Conservation (phyloP, 2,329 filamentous ascomycete species). For the Zalaria obscura region DNA sequence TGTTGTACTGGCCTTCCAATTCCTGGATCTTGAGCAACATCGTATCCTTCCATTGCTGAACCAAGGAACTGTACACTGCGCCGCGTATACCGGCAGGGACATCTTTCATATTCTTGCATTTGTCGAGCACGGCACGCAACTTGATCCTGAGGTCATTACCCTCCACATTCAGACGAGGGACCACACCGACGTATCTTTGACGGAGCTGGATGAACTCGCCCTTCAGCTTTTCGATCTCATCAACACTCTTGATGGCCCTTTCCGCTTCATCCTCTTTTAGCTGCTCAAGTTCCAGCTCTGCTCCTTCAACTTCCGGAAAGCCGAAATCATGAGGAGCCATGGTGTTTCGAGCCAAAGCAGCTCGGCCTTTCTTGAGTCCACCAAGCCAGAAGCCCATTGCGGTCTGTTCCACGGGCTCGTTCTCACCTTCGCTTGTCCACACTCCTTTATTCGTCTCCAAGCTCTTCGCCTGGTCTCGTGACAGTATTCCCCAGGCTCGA, state of each 20-base stretch:
- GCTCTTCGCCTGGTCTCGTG: no score
- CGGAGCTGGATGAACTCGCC: slow-evolving; percentile 17
- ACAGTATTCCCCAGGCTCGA: no score
- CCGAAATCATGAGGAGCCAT: no score
- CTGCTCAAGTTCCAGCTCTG: slow-evolving; percentile 46
- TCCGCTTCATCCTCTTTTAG: slow-evolving; percentile 47
- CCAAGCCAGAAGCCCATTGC: no score
- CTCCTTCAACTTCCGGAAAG: slow-evolving; percentile 32
- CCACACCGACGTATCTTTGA: slow-evolving; percentile 9
- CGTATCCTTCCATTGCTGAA: slow-evolving; percentile 36
- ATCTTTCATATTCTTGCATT: slow-evolving; percentile 41
- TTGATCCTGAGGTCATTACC: no score
- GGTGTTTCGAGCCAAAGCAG: no score
- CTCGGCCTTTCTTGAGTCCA: no score
- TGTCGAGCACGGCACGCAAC: not conserved
- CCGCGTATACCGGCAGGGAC: slow-evolving; percentile 44
- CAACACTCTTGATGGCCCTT: slow-evolving; percentile 35
- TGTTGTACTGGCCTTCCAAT: slow-evolving; percentile 36
- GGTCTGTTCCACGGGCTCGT: no score
- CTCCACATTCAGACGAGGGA: no score
- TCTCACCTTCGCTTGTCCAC: no score
- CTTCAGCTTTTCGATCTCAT: slow-evolving; percentile 36
- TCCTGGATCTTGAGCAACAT: slow-evolving; percentile 34
- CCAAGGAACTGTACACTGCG: slow-evolving; percentile 52
- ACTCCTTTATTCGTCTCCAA: no score